These are phyloP conservation scores for Chiua virens DNA, from an alignment of 768 basidiomycete genomes.

Conservation along the genomic window DNA sequence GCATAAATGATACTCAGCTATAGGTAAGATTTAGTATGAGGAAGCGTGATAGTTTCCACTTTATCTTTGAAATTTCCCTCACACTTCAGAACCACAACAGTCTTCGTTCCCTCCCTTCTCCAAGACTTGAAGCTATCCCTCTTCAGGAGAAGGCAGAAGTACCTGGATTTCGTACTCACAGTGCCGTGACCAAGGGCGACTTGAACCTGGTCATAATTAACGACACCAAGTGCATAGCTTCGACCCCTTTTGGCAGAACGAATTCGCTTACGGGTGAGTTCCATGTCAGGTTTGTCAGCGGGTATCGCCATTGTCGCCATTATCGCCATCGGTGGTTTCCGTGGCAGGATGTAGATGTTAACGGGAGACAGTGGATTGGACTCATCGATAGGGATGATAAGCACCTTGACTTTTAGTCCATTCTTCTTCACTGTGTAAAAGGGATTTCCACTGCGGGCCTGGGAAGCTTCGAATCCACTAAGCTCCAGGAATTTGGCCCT, in stretches of 20 bases:
- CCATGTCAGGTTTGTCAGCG: neutral
- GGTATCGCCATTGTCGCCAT: conserved; percentile 1
- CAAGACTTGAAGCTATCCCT: neutral
- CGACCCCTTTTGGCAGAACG: neutral
- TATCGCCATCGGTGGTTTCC: too few species aligned
- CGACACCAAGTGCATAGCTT: neutral
- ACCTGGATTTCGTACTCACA: neutral
- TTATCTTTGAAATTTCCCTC: neutral
- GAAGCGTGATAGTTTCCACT: neutral
- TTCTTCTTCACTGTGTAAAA: conserved; percentile 1
- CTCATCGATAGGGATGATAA: conserved; percentile 1
- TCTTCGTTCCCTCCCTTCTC: neutral
- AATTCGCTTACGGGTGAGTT: neutral
- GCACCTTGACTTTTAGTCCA: neutral
- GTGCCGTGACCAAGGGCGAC: neutral
- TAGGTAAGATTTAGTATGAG: too few species aligned
- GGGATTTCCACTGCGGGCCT: neutral
- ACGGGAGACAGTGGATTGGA: neutral
- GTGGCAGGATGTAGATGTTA: neutral
- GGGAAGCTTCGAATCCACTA: neutral
- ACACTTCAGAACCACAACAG: neutral
- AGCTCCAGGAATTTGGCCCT: neutral
- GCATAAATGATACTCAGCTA: too few species aligned
- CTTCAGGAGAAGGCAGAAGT: neutral
- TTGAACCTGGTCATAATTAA: conserved; percentile 1